Percentiles rank a stretch among this genome's conserved stretches.
Conservation (phyloP, 441 rosid genomes). For the Gossypium armourianum region DNA sequence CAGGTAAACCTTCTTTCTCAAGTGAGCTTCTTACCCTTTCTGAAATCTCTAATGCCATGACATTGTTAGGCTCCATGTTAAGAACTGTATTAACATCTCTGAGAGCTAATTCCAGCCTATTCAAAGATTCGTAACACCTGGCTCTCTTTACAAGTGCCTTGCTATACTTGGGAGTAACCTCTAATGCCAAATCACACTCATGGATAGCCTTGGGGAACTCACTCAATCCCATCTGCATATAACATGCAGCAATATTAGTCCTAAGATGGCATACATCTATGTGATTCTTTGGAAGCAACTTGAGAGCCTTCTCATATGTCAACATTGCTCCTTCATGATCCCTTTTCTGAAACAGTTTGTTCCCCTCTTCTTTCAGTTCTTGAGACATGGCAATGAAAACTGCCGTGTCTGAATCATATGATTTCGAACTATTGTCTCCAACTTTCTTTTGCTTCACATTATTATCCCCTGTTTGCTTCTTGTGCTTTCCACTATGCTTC, state of each 20-base stretch:
- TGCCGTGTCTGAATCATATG: conserved; percentile 29
- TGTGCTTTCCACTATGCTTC: conserved; percentile 36
- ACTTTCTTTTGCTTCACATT: conserved; percentile 27
- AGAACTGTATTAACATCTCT: conserved; percentile 45
- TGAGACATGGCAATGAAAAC: conserved; percentile 39
- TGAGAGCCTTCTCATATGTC: conserved; percentile 49
- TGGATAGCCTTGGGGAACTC: conserved; percentile 48
- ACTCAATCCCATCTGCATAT: conserved; percentile 48
- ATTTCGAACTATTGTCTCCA: conserved; percentile 18
- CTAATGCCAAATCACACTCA: conserved; percentile 49
- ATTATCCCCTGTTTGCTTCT: conserved; percentile 25
- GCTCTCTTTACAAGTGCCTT: conserved; percentile 57
- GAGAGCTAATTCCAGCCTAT: conserved; percentile 46
- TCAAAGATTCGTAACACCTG: conserved; percentile 55
- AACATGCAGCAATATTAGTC: conserved; percentile 51
- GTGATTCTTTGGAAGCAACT: conserved; percentile 44
- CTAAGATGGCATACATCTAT: conserved; percentile 43
- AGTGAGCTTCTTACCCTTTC: conserved; percentile 41
- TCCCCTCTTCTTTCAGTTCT: conserved; percentile 51
- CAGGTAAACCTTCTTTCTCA: conserved; percentile 39
- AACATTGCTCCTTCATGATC: conserved; percentile 45
- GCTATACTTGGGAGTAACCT: conserved; percentile 38
- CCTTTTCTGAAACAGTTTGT: conserved; percentile 49
- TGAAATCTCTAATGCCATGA: conserved; percentile 44
- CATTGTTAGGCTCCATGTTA: conserved; percentile 42